Evolutionary conservation across 2,329 filamentous ascomycete genomes (phyloP), one percentile per base, ranked within the genome.

Genomic region (Pyrenochaeta sp.): DNA sequence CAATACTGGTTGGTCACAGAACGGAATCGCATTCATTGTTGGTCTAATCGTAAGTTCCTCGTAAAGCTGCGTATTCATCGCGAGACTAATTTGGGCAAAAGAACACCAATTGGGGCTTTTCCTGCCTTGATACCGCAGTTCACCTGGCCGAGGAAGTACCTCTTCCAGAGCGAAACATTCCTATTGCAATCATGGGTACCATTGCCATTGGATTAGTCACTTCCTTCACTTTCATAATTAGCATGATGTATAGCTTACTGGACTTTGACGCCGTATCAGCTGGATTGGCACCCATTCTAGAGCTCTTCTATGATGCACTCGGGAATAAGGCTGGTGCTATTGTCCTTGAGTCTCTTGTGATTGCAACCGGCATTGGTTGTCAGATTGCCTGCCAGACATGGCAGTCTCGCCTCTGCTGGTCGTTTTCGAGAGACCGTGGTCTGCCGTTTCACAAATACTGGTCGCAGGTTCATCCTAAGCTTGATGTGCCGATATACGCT

Each of bases 121-220:
- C 36, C 13, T 39, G 36, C n/a, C n/a, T 39, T 13, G 51, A 55
- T 15, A 25, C 13, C 12, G 50, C 39, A 15, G 44, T 37, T 12
- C 50, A 52, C 52, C 68, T 82, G 46, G 79, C 80, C 0, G 81
- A 82, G 58, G 81, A 82, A 62, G 76, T 81, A 25, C 66, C 66
- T n/a, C 65, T 68, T 1, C 79, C 81, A 2, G 76, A 79, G 52
- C 70, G 71, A 5, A 75, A 74, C 55, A 77, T 82, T 40, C 80
- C 80, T 0, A 75, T 78, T 42, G 79, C 80, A 10, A 78, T 82
- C 42, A 68, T 80, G 59, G 69, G 72, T 5, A 80, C 78, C 1
- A 72, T 82, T 5, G 67, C 68, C 12, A 80, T 81, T 49, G 79
- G 78, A 40, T 80, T 81, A 59, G 53, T 77, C 34, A 81, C 80